Base-by-base conservation (phyloP, 495 filamentous ascomycete genomes). In the Acidomyces sp. region DNA sequence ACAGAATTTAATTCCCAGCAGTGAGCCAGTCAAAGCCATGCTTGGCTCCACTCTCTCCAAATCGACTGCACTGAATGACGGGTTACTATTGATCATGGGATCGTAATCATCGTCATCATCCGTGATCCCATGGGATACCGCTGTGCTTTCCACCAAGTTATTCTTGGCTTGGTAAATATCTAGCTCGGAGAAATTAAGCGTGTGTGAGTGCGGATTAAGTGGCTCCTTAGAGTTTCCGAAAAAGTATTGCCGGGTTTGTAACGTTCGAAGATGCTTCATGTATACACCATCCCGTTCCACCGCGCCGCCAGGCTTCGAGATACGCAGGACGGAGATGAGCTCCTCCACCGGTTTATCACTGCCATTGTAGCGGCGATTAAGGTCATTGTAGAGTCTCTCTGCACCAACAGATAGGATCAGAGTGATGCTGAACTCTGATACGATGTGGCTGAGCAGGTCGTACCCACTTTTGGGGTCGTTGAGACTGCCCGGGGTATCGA, bases 191-290 rank as follows among this genome's bases (percentile, higher is more conserved):
- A 85, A 92, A 43, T 81, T 72, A 7, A 88, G 68, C 33, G 78
- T 76, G 52, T 87, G 79, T 0, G 82, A 85, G 48, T 83, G 81
- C 0, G 90, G 90, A 18, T 80, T 92, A 3, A 99, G 65, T 0
- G 84, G 83, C 37, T 75, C 68, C 47, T 76, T 79, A 55, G 68
- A 46, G 44, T 79, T 77, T 2, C 90, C 90, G 58, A 95, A 96
- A 66, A 96, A 99, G 59, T 96, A 99, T 41, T 86, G 75, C 39
- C 77, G 78, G 13, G 95, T 85, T 22, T 80, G 74, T 0, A 76
- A 74, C 44, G 88, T 80, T 19, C 77, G 68, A 3, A 73, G 58
- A 21, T 71, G 66, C 42, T 78, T 80, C 65, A 85, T 71, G 56
- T 82, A 95, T 1, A 65, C 57, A 10, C 74, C 71, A 46, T 93